These are phyloP conservation scores for Taxawa tesnikishii DNA, from an alignment of 2,329 filamentous ascomycete species.

Conservation along the genomic window DNA sequence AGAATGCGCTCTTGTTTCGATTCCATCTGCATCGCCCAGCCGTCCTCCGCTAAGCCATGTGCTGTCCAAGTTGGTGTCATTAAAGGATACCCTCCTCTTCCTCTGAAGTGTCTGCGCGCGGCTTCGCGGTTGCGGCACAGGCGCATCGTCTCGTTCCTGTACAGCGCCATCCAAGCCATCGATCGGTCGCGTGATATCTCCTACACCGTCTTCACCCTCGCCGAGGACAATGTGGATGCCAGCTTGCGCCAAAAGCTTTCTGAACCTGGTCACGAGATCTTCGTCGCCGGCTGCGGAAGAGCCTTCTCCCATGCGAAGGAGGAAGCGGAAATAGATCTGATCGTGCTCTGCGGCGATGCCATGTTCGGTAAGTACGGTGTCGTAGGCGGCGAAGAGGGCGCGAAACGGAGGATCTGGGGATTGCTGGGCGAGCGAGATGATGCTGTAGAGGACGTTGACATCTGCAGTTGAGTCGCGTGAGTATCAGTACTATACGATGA, in stretches of 20 bases:
- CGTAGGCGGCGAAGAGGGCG: conserved; percentile 72
- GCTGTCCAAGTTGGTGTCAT: conserved; percentile 41
- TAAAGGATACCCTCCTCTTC: conserved; percentile 42
- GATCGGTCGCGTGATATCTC: conserved; percentile 1
- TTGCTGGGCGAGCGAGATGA: conserved; percentile 59
- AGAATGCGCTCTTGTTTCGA: no score
- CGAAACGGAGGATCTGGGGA: conserved; percentile 57
- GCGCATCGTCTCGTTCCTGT: background rate
- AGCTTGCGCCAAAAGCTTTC: conserved; percentile 53
- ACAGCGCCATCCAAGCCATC: conserved; percentile 1
- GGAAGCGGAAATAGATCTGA: conserved; percentile 61
- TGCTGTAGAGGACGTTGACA: conserved; percentile 64
- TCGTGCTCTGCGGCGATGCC: conserved; percentile 62
- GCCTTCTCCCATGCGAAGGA: conserved; percentile 58
- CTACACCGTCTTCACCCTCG: conserved; percentile 5
- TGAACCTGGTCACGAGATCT: conserved; percentile 57
- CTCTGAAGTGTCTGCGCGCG: conserved; percentile 7
- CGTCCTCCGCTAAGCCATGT: conserved; percentile 27
- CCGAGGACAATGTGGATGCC: conserved; percentile 58
- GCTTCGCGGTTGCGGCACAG: background rate
- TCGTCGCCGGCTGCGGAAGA: conserved; percentile 31
- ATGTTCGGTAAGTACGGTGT: conserved; percentile 58
- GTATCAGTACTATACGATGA: background rate
- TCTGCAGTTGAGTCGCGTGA: conserved; percentile 38
- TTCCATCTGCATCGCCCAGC: no score